These are phyloP conservation scores for Leishmania turanica DNA, from an alignment of 208 protist species.

Conservation along the genomic window DNA sequence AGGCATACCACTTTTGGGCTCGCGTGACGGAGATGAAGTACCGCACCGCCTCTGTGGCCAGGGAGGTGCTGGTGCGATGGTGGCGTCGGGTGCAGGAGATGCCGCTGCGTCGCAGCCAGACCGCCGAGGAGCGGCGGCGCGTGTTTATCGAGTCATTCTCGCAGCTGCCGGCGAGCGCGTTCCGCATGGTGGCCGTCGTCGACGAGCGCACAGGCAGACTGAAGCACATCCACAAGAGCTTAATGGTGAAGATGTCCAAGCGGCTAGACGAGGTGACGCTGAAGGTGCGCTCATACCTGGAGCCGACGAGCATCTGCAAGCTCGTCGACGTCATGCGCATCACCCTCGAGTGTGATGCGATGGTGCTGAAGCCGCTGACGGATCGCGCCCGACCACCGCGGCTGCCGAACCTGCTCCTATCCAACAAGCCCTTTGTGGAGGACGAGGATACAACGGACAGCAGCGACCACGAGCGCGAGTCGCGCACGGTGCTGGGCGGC, in stretches of 20 bases:
- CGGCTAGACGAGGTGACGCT: constrained; percentile 77
- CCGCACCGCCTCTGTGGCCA: constrained; percentile 60
- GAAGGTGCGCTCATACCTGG: constrained; percentile 58
- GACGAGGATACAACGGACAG: constrained; percentile 82
- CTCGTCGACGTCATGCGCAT: constrained; percentile 82
- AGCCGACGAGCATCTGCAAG: constrained; percentile 79
- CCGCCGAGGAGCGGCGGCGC: constrained; percentile 54
- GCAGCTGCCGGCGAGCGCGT: constrained; percentile 65
- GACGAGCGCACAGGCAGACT: constrained; percentile 65
- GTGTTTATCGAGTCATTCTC: constrained; percentile 67
- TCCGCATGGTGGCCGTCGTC: constrained; percentile 79
- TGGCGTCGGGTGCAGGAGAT: constrained; percentile 54
- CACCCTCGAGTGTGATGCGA: constrained; percentile 68
- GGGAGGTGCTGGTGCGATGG: constrained; percentile 68
- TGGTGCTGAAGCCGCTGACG: constrained; percentile 73
- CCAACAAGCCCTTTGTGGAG: constrained; percentile 48
- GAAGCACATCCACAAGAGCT: constrained; percentile 80
- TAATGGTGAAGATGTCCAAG: constrained; percentile 61
- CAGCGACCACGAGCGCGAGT: constrained; percentile 80
- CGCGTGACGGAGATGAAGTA: constrained; percentile 80
- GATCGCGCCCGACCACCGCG: constrained; percentile 72
- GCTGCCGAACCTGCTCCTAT: constrained; percentile 63
- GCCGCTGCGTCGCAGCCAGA: constrained; percentile 45
- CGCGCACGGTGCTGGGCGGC: constrained; percentile 56
- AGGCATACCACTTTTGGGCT: constrained; percentile 79